A percentile compares a stretch with the other conserved stretches of the same genome.
Conservation (phyloP, 495 filamentous ascomycete species). For the Talaromyces liani region DNA sequence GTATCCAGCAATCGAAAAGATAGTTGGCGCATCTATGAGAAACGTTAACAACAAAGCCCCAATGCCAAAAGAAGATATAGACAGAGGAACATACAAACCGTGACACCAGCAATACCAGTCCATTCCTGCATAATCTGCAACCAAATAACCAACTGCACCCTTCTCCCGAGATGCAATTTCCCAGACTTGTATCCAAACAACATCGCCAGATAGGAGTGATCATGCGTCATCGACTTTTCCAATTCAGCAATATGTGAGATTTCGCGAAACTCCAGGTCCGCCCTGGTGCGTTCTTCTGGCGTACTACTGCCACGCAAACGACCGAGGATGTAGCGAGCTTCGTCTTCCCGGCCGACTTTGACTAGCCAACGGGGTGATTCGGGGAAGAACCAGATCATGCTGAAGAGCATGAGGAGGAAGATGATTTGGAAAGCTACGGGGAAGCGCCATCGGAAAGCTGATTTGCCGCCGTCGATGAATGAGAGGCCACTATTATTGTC, state of each 20-base stretch:
- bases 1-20: constrained; percentile 62
- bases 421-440: constrained; percentile 67
- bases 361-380: constrained; percentile 60
- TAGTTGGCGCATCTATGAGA: constrained; percentile 44
- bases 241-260: constrained; percentile 51
- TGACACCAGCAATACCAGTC: constrained; percentile 66
- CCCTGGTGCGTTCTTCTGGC: constrained; percentile 39
- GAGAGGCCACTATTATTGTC: constrained; percentile 40
- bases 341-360: constrained; percentile 53
- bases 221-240: constrained; percentile 43
- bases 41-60: background rate
- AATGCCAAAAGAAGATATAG: background rate
- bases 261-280: constrained; percentile 57
- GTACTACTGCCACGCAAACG: constrained; percentile 52
- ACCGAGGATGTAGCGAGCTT: constrained; percentile 54
- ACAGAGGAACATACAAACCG: constrained; percentile 43
- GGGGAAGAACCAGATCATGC: constrained; percentile 53
- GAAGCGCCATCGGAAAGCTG: constrained; percentile 58
- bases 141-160: constrained; percentile 65
- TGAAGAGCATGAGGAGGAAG: constrained; percentile 47
- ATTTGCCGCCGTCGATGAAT: constrained; percentile 47
- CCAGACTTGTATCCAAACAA: constrained; percentile 55
- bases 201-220: constrained; percentile 54
- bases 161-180: constrained; percentile 55
- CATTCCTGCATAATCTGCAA: constrained; percentile 68